Base-by-base conservation (phyloP, 2,329 filamentous ascomycete species). In the Hypoxylon sp. region DNA sequence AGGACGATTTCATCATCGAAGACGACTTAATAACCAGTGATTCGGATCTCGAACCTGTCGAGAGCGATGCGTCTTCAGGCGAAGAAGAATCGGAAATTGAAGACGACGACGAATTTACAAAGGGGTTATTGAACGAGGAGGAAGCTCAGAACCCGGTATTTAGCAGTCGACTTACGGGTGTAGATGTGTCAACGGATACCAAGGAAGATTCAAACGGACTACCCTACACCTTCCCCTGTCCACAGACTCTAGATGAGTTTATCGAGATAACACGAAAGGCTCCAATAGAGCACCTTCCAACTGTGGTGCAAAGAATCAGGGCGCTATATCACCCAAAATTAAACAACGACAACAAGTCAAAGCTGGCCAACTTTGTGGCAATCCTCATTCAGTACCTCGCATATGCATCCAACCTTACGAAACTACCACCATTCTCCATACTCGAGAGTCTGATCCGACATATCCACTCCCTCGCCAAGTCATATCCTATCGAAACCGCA, bases 1-100 rank as follows among this genome's bases (percentile, higher is more conserved):
- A 98, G 75, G 95, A 98, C 72, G 93, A 97, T 72, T 98, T 98
- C 73, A 77, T 95, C 24, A 89, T 97, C 66, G 95, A 98, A 63
- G 92, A 96, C 67, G 91, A 97, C 74, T 84, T 98, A 14, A 86
- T 97, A 32, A 93, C 93, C 11, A 94, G 90, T 70, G 92, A 89
- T 36, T 95, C 92, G 4, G 89, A 90, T 38, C 73, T 89, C n/a
- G 87, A 90, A 26, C 80, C 83, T 3, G 79, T 85, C 16, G 83
- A 83, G 6, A 84, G 83, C 36, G 84, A 86, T 40, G 83, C 84
- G 22, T 82, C 83, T 9, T 84, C 85, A 24, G 83, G 84, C 0
- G 83, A 85, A 3, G 81, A 82, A 20, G 81, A 81, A 0, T 77
- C 75, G 0, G 78, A 78, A 0, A 78, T 77, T 6, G 77, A 78